Evolutionary conservation across 495 filamentous ascomycete species (phyloP), one percentile per base, ranked within the genome.

Genomic region (Penicillium maclennaniae): DNA sequence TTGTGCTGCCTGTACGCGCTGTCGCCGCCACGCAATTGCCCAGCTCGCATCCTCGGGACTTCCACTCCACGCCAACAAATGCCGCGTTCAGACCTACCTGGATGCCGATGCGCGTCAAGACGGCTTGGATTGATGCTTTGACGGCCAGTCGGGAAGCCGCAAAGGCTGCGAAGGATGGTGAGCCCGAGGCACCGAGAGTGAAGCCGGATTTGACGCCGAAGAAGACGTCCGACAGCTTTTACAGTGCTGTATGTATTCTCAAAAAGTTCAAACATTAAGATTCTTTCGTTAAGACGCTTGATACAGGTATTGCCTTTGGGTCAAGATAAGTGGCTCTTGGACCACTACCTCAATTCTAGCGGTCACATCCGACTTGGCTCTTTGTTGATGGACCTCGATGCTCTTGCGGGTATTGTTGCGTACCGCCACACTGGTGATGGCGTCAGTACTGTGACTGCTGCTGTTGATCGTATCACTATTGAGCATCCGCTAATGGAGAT

Each of bases 351-450:
- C 48, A 87, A 87, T 68, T 73, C 83, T 0, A 79, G 74, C 6
- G 86, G 86, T 4, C 79, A 87, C 59, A 82, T 88, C 40, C 73
- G 84, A 51, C 72, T 91, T 6, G 88, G 88, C 0, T 83, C 86
- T 0, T 66, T 91, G 15, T 78, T 92, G 53, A 91, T 91, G 83
- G 88, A 92, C 51, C 77, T 95, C 7, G 89, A 92, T 70, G 89
- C 89, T 1, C 63, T 92, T 8, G 86, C 89, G 1, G 89, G 89
- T 16, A 77, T 92, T 15, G 79, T 95, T 49, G 87, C 87, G 20
- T 90, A 91, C 62, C 87, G 88, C 44, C 89, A 92, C 61, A 91
- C 89, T 0, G 89, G 89, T 4, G 85, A 87, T 23, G 71, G 70
- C 3, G 87, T 89, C 3, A 87, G 85, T 3, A 91, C 83, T 6